Conservation (phyloP, 2,329 filamentous ascomycete species). For the Rugonectria rugulosa region DNA sequence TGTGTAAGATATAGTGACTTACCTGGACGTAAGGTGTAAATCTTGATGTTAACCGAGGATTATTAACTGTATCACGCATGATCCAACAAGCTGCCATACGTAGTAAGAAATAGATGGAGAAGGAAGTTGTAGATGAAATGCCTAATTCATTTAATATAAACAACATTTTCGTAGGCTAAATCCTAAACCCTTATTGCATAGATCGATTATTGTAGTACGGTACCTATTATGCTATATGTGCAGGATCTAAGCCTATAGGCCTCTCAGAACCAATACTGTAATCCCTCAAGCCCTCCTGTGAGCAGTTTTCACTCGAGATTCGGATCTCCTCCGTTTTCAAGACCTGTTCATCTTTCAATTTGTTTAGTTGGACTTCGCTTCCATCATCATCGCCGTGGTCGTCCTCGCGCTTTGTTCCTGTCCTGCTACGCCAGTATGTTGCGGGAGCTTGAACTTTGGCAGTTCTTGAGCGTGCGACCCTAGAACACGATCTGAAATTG, state of each 20-base stretch:
- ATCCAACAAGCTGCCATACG: no score
- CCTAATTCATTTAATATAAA: no score
- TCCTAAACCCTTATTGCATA: no score
- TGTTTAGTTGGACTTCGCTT: conserved; percentile 20
- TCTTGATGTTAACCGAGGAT: no score
- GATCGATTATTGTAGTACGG: neutral
- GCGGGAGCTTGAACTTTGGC: neutral
- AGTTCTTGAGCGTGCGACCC: neutral
- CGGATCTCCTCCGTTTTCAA: conserved; percentile 25
- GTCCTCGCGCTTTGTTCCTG: neutral
- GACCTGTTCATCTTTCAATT: conserved; percentile 1
- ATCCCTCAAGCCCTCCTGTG: neutral
- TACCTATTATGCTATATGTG: neutral
- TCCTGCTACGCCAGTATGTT: conserved; percentile 13
- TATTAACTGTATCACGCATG: no score
- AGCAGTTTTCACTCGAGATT: conserved; percentile 13
- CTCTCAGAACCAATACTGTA: neutral
- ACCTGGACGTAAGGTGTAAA: no score
- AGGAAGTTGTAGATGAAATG: no score
- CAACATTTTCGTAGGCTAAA: no score
- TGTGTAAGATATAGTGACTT: no score
- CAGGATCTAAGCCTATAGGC: conserved; percentile 8
- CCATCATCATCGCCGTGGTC: conserved; percentile 2
- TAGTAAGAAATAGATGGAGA: no score
- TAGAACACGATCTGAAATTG: neutral